These are phyloP conservation scores for Sporothrix brasiliensis DNA, from an alignment of 2,329 filamentous ascomycete genomes.

Conservation along the genomic window DNA sequence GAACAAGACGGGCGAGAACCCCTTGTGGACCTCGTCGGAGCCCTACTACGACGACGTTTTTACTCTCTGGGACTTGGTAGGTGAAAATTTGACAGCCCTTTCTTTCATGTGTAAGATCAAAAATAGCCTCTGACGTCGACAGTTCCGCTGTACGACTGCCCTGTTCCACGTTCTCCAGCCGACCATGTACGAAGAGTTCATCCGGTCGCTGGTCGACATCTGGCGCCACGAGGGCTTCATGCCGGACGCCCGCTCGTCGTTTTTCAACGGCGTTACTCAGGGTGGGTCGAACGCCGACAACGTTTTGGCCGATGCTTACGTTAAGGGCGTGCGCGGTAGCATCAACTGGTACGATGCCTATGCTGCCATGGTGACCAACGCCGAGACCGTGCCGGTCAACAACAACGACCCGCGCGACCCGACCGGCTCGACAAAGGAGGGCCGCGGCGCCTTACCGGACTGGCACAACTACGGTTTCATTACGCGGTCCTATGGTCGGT, in stretches of 20 bases:
- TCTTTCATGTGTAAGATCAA: no score
- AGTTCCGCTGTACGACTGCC: constrained; percentile 65
- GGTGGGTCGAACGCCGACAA: constrained; percentile 73
- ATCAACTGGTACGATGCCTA: constrained; percentile 68
- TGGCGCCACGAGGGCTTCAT: constrained; percentile 67
- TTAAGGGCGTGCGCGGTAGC: constrained; percentile 65
- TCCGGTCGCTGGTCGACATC: constrained; percentile 69
- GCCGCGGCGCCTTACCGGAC: constrained; percentile 68
- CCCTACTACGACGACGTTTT: constrained; percentile 74
- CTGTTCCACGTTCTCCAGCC: constrained; percentile 69
- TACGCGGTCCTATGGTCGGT: constrained; percentile 62
- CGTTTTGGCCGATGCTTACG: constrained; percentile 70
- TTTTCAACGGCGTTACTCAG: constrained; percentile 70
- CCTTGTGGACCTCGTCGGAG: constrained; percentile 63
- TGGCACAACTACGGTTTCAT: constrained; percentile 69
- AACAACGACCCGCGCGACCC: constrained; percentile 60
- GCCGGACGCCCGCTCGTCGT: constrained; percentile 67
- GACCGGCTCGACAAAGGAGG: constrained; percentile 67
- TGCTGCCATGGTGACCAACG: constrained; percentile 66
- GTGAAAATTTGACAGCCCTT: constrained; percentile 23
- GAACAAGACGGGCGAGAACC: constrained; percentile 72
- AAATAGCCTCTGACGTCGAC: constrained; percentile 34
- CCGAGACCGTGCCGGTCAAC: constrained; percentile 63
- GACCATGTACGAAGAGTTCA: constrained; percentile 63
- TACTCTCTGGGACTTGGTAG: constrained; percentile 63